Percentiles rank a stretch among this genome's conserved stretches.
phyloP scores from a whole-genome alignment of 2,329 filamentous ascomycete genomes.

The Didymella pinodella region DNA sequence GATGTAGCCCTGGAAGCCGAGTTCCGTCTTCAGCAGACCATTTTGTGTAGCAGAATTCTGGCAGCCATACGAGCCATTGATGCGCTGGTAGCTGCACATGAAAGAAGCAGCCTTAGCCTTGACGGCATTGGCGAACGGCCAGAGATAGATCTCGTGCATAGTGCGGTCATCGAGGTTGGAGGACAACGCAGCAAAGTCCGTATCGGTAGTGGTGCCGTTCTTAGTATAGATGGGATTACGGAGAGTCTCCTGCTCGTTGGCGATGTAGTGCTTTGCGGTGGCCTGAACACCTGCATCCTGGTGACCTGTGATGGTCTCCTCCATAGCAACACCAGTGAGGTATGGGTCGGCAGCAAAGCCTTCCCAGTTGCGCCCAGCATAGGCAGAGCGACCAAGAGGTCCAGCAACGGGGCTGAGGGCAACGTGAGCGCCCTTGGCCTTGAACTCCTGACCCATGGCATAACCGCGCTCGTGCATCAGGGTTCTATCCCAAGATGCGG shows the following conservation, averaged over 20 bases:
- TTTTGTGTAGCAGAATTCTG: slow-evolving; percentile 56
- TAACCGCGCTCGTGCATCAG: slow-evolving; percentile 50
- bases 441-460: slow-evolving; percentile 50
- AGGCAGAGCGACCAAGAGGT: slow-evolving; percentile 54
- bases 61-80: slow-evolving; percentile 49
- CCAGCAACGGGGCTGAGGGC: slow-evolving; percentile 60
- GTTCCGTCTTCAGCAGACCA: slow-evolving; percentile 60
- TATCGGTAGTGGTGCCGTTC: slow-evolving; percentile 62
- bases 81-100: slow-evolving; percentile 64
- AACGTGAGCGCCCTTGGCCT: slow-evolving; percentile 52
- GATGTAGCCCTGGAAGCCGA: slow-evolving; percentile 59
- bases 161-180: slow-evolving; percentile 71
- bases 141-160: slow-evolving; percentile 71
- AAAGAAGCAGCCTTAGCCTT: slow-evolving; percentile 64
- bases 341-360: slow-evolving; percentile 55
- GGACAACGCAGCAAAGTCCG: slow-evolving; percentile 61
- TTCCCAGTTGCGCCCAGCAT: slow-evolving; percentile 56
- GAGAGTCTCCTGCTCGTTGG: slow-evolving; percentile 67
- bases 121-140: slow-evolving; percentile 70
- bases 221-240: slow-evolving; percentile 57
- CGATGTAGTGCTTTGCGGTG: slow-evolving; percentile 63
- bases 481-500: slow-evolving; percentile 50
- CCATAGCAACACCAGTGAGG: slow-evolving; percentile 54
- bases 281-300: slow-evolving; percentile 55
- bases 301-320: slow-evolving; percentile 51